phyloP scores from a whole-genome alignment of 345 rosid genomes.

The Bruguiera parviflora region DNA sequence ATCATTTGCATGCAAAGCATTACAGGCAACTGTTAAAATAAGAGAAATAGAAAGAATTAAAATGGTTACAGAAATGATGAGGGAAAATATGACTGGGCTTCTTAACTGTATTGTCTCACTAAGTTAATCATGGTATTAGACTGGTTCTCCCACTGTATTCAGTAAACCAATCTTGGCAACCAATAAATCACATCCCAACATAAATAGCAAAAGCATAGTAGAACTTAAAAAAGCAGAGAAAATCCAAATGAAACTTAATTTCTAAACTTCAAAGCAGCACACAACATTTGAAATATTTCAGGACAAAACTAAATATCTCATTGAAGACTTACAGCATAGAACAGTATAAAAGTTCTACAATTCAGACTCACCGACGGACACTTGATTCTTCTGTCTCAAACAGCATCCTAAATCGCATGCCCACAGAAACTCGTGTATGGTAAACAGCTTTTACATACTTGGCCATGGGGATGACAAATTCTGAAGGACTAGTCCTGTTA shows the following conservation, averaged over 20 bases:
- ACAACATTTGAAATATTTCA: background rate
- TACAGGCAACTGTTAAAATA: background rate
- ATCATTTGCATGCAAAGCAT: background rate
- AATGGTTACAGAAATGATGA: no score
- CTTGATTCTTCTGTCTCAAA: conserved; percentile 65
- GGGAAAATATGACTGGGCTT: no score
- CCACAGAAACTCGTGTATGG: conserved; percentile 50
- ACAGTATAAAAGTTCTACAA: background rate
- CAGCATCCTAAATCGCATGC: conserved; percentile 63
- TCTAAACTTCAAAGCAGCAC: background rate
- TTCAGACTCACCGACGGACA: conserved; percentile 45
- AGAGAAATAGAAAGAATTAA: background rate
- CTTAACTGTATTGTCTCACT: background rate
- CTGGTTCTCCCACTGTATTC: background rate
- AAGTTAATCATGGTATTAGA: background rate
- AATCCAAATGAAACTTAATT: background rate
- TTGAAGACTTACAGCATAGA: background rate
- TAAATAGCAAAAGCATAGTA: background rate
- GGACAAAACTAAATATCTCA: background rate
- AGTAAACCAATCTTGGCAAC: background rate
- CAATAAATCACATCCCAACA: background rate
- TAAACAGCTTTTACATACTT: conserved; percentile 51
- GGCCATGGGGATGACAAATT: conserved; percentile 51
- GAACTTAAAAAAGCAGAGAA: background rate
- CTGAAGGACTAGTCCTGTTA: conserved; percentile 64